Conservation (phyloP, 345 rosid species). For the Ceriops decandra region DNA sequence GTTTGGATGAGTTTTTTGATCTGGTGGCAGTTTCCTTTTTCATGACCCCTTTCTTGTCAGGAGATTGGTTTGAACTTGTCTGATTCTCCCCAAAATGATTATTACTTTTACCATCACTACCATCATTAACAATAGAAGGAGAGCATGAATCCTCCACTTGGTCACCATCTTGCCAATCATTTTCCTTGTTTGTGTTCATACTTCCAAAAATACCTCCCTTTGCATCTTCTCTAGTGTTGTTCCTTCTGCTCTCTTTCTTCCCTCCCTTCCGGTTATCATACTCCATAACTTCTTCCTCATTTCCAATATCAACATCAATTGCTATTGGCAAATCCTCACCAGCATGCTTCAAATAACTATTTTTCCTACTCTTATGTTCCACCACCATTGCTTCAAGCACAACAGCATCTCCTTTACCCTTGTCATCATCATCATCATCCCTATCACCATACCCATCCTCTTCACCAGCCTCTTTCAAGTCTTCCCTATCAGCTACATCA, state of each 20-base stretch:
- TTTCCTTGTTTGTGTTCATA: conserved; percentile 26
- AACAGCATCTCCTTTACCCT: conserved; percentile 41
- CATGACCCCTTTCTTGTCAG: conserved; percentile 29
- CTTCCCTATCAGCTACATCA: conserved; percentile 22
- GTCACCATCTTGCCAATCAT: conserved; percentile 21
- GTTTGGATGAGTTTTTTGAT: conserved; percentile 62
- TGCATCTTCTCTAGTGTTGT: conserved; percentile 28
- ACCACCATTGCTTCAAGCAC: conserved; percentile 70
- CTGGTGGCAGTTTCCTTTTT: conserved; percentile 44
- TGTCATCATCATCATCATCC: conserved; percentile 31
- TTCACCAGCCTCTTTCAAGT: neutral
- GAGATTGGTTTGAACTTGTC: conserved; percentile 25
- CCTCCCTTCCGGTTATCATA: conserved; percentile 39
- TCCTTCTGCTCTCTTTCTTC: conserved; percentile 48
- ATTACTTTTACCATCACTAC: conserved; percentile 28
- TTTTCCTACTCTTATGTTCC: conserved; percentile 45
- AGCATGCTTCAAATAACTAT: conserved; percentile 27
- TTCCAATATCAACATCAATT: conserved; percentile 36
- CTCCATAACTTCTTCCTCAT: conserved; percentile 33
- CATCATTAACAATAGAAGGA: conserved; percentile 19
- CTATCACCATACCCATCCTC: conserved; percentile 22
- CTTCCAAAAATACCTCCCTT: conserved; percentile 27
- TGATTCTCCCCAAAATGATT: conserved; percentile 29
- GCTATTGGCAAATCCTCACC: conserved; percentile 19
- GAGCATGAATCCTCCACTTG: conserved; percentile 29